These are phyloP conservation scores for Gaertneriomyces sp. DNA, from an alignment of 192 early-diverging fungal species.

Conservation along the genomic window DNA sequence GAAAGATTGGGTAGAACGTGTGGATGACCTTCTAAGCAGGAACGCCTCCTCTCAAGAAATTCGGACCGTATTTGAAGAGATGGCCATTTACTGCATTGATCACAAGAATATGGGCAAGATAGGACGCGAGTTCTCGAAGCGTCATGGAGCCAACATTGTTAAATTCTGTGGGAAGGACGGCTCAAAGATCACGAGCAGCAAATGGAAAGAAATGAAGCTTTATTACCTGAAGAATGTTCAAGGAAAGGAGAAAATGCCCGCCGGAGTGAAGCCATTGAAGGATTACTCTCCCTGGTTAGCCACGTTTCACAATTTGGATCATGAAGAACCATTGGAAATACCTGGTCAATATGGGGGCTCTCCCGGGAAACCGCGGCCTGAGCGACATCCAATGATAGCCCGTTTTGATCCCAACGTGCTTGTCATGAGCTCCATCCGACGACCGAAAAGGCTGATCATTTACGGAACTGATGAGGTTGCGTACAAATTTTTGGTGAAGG, in stretches of 20 bases:
- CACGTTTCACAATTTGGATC: constrained; percentile 17
- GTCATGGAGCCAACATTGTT: constrained; percentile 41
- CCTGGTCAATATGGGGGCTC: constrained; percentile 70
- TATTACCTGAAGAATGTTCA: constrained; percentile 45
- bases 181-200: constrained; percentile 39
- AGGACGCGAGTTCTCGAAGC: constrained; percentile 32
- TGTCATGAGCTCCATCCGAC: constrained; percentile 66
- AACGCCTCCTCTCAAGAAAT: constrained; percentile 28
- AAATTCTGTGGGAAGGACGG: constrained; percentile 48
- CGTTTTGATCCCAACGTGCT: constrained; percentile 62
- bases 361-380: constrained; percentile 45
- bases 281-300: constrained; percentile 68
- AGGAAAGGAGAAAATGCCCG: constrained; percentile 32
- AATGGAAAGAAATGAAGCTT: constrained; percentile 42
- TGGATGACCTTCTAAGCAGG: constrained; percentile 19
- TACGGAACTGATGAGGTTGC: constrained; percentile 72
- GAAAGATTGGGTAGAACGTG: constrained; percentile 63
- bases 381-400: constrained; percentile 56
- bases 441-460: constrained; percentile 68
- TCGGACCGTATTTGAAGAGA: constrained; percentile 46
- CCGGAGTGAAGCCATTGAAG: constrained; percentile 46
- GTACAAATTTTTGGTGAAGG: constrained; percentile 73
- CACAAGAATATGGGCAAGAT: constrained; percentile 11
- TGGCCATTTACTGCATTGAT: constrained; percentile 51
- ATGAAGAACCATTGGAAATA: constrained; percentile 56